phyloP scores from a whole-genome alignment of 805 yeast genomes.

The Candida montana region DNA sequence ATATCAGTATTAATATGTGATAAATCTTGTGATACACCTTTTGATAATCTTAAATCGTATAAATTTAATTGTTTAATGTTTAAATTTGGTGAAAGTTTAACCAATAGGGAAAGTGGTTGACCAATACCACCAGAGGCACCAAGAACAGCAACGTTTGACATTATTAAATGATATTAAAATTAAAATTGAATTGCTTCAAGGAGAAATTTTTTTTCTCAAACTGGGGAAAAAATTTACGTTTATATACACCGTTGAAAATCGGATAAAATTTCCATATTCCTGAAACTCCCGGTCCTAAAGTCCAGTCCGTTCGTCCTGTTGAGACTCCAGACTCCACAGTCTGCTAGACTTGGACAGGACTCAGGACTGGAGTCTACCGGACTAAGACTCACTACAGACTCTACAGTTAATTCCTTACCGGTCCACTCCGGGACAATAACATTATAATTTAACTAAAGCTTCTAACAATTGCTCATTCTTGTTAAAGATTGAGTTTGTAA shows the following conservation, averaged over 20 bases:
- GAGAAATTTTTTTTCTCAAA: background rate
- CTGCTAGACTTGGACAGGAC: too few relatives aligned
- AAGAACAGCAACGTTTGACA: constrained; percentile 68
- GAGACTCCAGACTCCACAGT: too few relatives aligned
- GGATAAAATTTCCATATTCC: background rate
- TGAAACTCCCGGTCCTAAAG: background rate
- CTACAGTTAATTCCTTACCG: too few relatives aligned
- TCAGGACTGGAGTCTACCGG: too few relatives aligned
- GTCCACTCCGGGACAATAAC: too few relatives aligned
- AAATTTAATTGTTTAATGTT: constrained; percentile 59
- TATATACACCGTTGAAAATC: background rate
- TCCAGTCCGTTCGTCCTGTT: too few relatives aligned
- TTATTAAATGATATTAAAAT: constrained; percentile 2
- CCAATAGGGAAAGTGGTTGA: constrained; percentile 79
- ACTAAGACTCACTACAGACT: too few relatives aligned
- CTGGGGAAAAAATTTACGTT: constrained; percentile 1
- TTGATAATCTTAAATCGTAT: constrained; percentile 78
- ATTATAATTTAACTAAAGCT: background rate
- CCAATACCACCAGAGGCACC: constrained; percentile 97
- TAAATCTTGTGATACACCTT: constrained; percentile 87
- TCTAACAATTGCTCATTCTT: background rate
- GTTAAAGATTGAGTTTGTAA: constrained; percentile 3
- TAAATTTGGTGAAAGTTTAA: constrained; percentile 57
- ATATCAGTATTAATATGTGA: constrained; percentile 75
- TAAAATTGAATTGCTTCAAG: too few relatives aligned